These are phyloP conservation scores for Macrocystidia cucumis DNA, from an alignment of 1,284 basidiomycete species.

Conservation along the genomic window DNA sequence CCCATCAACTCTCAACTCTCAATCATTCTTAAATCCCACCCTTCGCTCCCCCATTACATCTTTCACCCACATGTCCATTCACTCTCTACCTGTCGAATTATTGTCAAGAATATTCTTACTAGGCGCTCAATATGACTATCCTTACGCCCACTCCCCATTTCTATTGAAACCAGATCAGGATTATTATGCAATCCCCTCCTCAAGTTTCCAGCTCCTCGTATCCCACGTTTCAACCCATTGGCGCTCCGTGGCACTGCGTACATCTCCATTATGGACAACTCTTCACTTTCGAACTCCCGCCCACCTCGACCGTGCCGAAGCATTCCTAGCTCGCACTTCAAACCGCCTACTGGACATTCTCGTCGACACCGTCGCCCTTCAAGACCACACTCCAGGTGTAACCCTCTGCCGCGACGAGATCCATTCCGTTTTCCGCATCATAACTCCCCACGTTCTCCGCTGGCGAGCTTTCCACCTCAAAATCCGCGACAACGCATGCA, in stretches of 20 bases:
- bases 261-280: conserved; percentile 42
- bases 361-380: conserved; percentile 42
- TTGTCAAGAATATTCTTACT: conserved; percentile 44
- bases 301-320: conserved; percentile 37
- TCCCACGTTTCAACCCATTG: conserved; percentile 49
- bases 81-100: conserved; percentile 47
- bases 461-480: conserved; percentile 54
- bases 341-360: conserved; percentile 39
- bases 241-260: conserved; percentile 42
- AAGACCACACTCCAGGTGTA: conserved; percentile 35
- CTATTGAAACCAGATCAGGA: conserved; percentile 41
- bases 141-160: conserved; percentile 34
- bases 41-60: conserved; percentile 12
- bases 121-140: conserved; percentile 31
- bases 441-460: conserved; percentile 37
- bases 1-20: too few species aligned
- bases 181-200: conserved; percentile 30
- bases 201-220: conserved; percentile 41
- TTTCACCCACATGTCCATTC: conserved; percentile 20
- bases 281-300: conserved; percentile 41
- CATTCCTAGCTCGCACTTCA: conserved; percentile 32
- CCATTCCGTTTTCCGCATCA: conserved; percentile 34
- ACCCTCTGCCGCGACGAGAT: conserved; percentile 40
- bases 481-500: conserved; percentile 48
- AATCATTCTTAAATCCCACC: too few species aligned